Conservation (phyloP, 192 early-diverging fungal species). For the Rhizophagus clarus region DNA sequence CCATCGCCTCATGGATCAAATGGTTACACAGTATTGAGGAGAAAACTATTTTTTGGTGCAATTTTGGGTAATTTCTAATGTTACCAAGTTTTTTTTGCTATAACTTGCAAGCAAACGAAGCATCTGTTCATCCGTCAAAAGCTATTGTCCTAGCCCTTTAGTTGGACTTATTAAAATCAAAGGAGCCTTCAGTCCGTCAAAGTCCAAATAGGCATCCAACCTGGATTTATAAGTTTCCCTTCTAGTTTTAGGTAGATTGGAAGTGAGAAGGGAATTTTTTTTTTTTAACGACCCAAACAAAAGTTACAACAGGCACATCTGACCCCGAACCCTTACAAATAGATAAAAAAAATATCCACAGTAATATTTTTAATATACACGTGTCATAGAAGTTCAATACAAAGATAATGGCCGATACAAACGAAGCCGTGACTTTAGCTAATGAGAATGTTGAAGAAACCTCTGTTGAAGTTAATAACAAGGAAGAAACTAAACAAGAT, state of each 20-base stretch:
- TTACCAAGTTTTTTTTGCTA: conserved; percentile 19
- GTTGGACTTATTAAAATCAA: conserved; percentile 21
- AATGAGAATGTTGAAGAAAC: not conserved
- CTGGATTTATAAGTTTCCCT: conserved; percentile 1
- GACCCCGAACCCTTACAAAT: not conserved
- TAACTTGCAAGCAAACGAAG: conserved; percentile 27
- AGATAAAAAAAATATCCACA: not conserved
- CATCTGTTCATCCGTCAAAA: conserved; percentile 20
- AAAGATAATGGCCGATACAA: not conserved
- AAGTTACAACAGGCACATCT: conserved; percentile 21
- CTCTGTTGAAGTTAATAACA: not conserved
- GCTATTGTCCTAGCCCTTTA: conserved; percentile 15
- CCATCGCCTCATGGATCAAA: conserved; percentile 12
- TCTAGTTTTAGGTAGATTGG: not conserved
- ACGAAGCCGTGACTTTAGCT: not conserved
- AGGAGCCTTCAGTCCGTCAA: conserved; percentile 33
- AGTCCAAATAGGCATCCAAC: conserved; percentile 31
- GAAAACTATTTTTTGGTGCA: conserved; percentile 1
- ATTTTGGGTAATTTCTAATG: not conserved
- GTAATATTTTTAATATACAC: not conserved
- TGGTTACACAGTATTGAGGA: conserved; percentile 11
- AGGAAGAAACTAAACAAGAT: conserved; percentile 31
- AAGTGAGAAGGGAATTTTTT: conserved; percentile 23
- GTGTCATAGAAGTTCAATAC: not conserved
- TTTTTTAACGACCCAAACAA: conserved; percentile 23